Conservation (phyloP, 768 basidiomycete genomes). For the Hygrophoropsis aurantiaca region DNA sequence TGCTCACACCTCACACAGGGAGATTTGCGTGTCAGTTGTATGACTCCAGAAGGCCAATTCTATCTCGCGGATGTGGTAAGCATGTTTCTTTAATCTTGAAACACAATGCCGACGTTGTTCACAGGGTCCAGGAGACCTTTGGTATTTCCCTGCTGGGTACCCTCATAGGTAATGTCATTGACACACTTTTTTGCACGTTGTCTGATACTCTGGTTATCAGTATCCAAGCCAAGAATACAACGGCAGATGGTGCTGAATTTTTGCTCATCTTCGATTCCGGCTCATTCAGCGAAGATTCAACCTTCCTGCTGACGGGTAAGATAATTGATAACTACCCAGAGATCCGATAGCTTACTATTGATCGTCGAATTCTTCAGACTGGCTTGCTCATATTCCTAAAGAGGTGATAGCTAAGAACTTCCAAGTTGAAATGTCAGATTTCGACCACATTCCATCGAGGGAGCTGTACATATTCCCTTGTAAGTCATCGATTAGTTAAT, state of each 20-base stretch:
- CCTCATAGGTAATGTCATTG: slow-evolving; percentile 38
- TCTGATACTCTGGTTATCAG: slow-evolving; percentile 19
- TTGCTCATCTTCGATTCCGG: slow-evolving; percentile 45
- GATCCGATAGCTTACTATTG: too few species aligned
- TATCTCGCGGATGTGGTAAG: slow-evolving; percentile 56
- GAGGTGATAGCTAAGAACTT: slow-evolving; percentile 68
- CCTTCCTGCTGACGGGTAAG: slow-evolving; percentile 42
- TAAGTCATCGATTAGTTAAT: slow-evolving; percentile 12
- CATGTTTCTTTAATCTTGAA: background rate
- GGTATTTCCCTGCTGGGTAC: slow-evolving; percentile 59
- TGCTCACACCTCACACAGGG: slow-evolving; percentile 28
- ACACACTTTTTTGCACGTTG: background rate
- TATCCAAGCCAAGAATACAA: slow-evolving; percentile 50
- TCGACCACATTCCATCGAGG: slow-evolving; percentile 52
- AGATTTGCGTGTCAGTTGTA: slow-evolving; percentile 45
- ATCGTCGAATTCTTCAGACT: slow-evolving; percentile 45
- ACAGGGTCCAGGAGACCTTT: slow-evolving; percentile 43
- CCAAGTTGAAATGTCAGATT: slow-evolving; percentile 43
- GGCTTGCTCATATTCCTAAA: slow-evolving; percentile 63
- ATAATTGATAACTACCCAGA: too few species aligned
- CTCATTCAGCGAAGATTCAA: slow-evolving; percentile 55
- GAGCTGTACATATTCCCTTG: slow-evolving; percentile 59
- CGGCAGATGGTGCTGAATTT: slow-evolving; percentile 50
- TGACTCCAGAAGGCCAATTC: slow-evolving; percentile 51
- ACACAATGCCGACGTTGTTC: slow-evolving; percentile 19